Evolutionary conservation across 441 rosid genomes (phyloP).

Genomic region (Kokia cookei): DNA sequence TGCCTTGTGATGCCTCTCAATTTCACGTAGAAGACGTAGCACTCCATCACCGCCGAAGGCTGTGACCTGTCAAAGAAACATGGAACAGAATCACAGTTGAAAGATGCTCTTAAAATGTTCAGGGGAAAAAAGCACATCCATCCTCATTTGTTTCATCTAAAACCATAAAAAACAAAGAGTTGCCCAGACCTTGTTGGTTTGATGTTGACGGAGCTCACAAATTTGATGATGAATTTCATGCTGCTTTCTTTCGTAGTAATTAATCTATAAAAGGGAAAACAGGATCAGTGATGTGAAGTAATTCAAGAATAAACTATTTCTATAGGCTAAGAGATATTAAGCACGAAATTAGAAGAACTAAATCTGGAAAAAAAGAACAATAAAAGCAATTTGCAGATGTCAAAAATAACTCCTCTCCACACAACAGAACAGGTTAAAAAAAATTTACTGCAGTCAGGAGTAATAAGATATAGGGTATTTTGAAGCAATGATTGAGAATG

Average conservation of each 20-base stretch:
- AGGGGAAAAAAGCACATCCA: not conserved
- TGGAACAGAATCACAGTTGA: not conserved
- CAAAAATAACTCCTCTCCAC: not conserved
- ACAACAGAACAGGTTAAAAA: not conserved
- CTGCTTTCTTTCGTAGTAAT: constrained; percentile 41
- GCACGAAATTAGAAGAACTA: not conserved
- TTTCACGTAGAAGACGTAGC: constrained; percentile 64
- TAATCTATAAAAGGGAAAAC: constrained; percentile 42
- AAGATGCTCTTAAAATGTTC: not conserved
- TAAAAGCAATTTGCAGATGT: not conserved
- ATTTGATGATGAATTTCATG: constrained; percentile 32
- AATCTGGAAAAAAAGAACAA: not conserved
- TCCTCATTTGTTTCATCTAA: not conserved
- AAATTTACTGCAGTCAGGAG: not conserved
- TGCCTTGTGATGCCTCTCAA: constrained; percentile 57
- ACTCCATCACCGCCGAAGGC: constrained; percentile 98
- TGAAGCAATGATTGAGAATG: not conserved
- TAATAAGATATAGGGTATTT: not conserved
- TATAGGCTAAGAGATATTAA: not conserved
- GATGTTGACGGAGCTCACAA: constrained; percentile 47
- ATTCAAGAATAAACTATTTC: not conserved
- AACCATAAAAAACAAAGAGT: constrained; percentile 11
- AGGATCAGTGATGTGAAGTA: not conserved
- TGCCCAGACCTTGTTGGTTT: constrained; percentile 66
- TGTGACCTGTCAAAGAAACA: constrained; percentile 57